Conservation (phyloP, 306 rosid species). For the Fragaria ananassa region DNA sequence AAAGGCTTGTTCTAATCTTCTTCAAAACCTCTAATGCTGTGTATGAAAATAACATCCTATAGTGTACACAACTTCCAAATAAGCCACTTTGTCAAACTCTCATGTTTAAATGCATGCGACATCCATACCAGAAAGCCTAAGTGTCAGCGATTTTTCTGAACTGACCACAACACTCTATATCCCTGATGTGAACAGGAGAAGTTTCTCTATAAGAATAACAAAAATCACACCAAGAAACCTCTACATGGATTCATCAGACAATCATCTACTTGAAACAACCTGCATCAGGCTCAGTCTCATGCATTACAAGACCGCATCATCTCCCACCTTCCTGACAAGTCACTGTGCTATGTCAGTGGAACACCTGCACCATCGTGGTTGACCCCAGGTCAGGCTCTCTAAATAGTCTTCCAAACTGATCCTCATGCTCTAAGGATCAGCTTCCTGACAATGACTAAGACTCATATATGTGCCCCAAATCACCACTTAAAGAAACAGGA, state of each 20-base stretch:
- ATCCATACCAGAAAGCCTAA: background rate
- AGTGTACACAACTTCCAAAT: background rate
- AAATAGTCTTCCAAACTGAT: background rate
- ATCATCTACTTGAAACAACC: background rate
- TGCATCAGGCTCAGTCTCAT: background rate
- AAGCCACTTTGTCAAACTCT: background rate
- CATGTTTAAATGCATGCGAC: background rate
- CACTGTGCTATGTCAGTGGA: background rate
- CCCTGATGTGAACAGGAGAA: background rate
- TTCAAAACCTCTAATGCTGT: background rate
- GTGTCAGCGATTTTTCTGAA: background rate
- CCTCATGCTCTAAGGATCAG: background rate
- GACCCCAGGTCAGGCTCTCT: background rate
- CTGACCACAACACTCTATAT: background rate
- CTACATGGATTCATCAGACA: background rate
- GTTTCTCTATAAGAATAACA: background rate
- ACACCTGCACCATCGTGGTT: background rate
- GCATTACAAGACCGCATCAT: background rate
- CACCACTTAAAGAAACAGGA: background rate
- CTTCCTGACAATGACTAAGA: background rate
- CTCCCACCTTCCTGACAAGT: background rate
- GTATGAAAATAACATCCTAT: background rate
- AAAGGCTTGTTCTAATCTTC: background rate
- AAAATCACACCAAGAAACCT: background rate
- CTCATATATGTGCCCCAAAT: background rate